Evolutionary conservation across 305 asterid genomes (phyloP), one percentile per base, ranked within the genome.

Genomic region (Fraxinus angustifolia): DNA sequence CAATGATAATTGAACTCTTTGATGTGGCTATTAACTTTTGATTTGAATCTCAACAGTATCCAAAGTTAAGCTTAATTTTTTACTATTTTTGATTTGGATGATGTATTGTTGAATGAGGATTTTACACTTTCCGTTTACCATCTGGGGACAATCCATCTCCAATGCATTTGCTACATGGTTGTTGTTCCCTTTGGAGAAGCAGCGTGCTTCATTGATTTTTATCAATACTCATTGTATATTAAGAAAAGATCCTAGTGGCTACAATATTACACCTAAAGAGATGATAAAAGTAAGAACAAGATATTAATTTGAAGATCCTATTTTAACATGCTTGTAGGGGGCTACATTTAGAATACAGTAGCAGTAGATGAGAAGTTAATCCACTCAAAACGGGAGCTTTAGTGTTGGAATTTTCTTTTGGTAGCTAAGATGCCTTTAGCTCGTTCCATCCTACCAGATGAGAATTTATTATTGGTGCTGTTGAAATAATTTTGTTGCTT

Each of bases 21-120:
- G 12, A 77, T 76, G 11, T 56, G 72, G 81, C 48, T 4, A 76
- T 68, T 68, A 74, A 10, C 58, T 14, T 80, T 35, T 75, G 36
- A 50, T 8, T 1, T 80, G 75, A 70, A 21, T 72, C 19, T n/a
- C 71, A 28, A 6, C n/a, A 33, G 75, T 75, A 30, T 45, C 2
- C 12, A 40, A 56, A 36, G 1, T 40, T 4, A 30, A 38, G 67
- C 10, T 34, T 60, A 7, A 16, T 16, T 60, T 10, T 3, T 11
- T 31, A 30, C 40, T 14, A 68, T 68, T 28, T 42, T 36, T 30
- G 7, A 7, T 40, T 40, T 28, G 28, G 48, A 45, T 42, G 34
- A 42, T 42, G 77, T 26, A 1, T 50, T 50, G 38, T 30, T 28
- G 3, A 3, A 6, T 28, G 60, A 10, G 36, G 35, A 1, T 30